Conservation (phyloP, 23 red algal genomes). For the Gracilaria domingensis region DNA sequence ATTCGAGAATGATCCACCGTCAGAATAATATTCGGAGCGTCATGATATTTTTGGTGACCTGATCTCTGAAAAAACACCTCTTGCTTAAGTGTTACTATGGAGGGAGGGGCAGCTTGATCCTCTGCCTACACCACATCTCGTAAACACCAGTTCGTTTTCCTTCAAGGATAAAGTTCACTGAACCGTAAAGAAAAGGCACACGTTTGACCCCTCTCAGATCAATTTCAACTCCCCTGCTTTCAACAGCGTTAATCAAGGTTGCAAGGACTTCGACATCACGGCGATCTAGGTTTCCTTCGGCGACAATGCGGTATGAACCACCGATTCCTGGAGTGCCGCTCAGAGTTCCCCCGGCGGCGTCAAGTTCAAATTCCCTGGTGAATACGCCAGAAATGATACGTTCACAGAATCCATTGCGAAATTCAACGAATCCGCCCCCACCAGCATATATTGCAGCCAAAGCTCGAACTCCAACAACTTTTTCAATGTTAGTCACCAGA, state of each 20-base stretch:
- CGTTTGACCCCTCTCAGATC: conserved; percentile 26
- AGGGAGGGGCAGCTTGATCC: not conserved
- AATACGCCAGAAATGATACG: conserved; percentile 24
- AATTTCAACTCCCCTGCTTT: conserved; percentile 30
- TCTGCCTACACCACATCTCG: conserved; percentile 22
- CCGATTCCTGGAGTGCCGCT: not conserved
- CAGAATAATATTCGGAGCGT: no score
- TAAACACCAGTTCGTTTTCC: conserved; percentile 17
- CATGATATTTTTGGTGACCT: no score
- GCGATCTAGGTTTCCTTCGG: conserved; percentile 20
- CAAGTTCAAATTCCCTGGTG: conserved; percentile 18
- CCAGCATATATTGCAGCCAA: conserved; percentile 35
- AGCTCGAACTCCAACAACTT: not conserved
- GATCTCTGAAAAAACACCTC: not conserved
- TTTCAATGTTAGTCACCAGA: not conserved
- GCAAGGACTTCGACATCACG: conserved; percentile 14
- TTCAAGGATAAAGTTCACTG: conserved; percentile 28
- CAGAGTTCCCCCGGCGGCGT: not conserved
- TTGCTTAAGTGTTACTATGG: not conserved
- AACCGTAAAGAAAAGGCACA: conserved; percentile 30
- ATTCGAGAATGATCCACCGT: not conserved
- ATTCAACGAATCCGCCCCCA: conserved; percentile 31
- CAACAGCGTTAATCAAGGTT: conserved; percentile 17
- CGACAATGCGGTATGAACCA: conserved; percentile 18
- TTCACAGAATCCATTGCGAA: conserved; percentile 33